Base-by-base conservation (phyloP, 805 yeast genomes). In the Metschnikowia peoriensis region DNA sequence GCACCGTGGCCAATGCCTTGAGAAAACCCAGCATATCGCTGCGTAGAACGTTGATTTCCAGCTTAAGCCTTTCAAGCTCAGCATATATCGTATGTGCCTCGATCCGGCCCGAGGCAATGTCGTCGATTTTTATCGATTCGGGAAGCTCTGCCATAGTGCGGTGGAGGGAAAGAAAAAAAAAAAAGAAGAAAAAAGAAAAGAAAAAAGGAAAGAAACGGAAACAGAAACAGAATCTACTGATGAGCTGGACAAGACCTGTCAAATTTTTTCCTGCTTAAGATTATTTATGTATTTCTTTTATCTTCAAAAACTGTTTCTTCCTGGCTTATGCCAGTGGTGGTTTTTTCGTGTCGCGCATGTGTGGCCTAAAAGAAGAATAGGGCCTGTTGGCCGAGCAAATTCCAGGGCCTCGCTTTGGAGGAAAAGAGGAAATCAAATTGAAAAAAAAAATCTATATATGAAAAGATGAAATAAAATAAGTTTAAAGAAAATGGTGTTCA, bases 31-130 rank as follows among this genome's bases (percentile, higher is more conserved):
- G 58, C 76, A 75, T 70, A 54, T 74, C 77, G 56, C 72, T 72
- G 41, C 77, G 65, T 41, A 75, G 65, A 27, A 72, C 61, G 49
- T 73, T 74, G 50, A 75, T 67, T 41, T 82, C 80, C 6, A 66
- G 65, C 44, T 75, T 74, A 37, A 72, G 63, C 35, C 80, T 60
- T 16, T 74, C 77, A 47, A 73, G 60, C 53, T 75, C 79, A 22
- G 66, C 72, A 48, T 76, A 78, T n/a, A 83, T 70, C 5, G 75
- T 61, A 10, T 60, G 57, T 7, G 77, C 72, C 41, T 71, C 72
- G 27, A 75, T 68, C 51, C 64, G 67, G 9, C 78, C 78, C n/a
- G 76, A 69, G 7, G 77, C 63, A 41, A 75, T 69, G 58, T 75
- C 79, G 54, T 75, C 79, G 15, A 75, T 75, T 51, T 68, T 73